These are phyloP conservation scores for Sporothrix dimorphospora DNA, from an alignment of 2,329 filamentous ascomycete genomes.

Conservation along the genomic window DNA sequence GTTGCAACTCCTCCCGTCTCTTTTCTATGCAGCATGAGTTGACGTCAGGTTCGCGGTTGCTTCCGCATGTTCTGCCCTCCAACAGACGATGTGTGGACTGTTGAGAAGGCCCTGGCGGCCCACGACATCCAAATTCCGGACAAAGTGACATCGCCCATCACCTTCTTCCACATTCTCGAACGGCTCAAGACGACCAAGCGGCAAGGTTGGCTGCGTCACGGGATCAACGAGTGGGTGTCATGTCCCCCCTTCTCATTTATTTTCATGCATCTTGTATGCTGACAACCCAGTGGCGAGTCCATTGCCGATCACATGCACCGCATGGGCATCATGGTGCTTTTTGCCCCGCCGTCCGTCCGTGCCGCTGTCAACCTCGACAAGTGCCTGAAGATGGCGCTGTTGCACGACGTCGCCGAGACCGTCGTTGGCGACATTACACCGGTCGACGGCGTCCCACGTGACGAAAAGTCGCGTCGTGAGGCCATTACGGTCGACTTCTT, in stretches of 20 bases:
- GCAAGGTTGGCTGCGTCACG: constrained; percentile 92
- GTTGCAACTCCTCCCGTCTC: neutral
- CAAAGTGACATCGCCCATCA: constrained; percentile 71
- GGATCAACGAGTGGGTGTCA: constrained; percentile 54
- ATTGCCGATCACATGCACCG: constrained; percentile 99
- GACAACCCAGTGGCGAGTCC: constrained; percentile 68
- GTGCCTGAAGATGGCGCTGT: constrained; percentile 92
- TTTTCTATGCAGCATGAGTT: neutral
- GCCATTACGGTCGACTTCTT: constrained; percentile 91
- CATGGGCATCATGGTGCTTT: constrained; percentile 95
- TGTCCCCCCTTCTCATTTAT: neutral
- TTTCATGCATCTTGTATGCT: neutral
- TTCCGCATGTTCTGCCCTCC: neutral
- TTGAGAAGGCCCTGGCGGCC: constrained; percentile 61
- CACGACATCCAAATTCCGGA: constrained; percentile 54
- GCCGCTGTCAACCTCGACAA: constrained; percentile 73
- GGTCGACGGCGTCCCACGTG: constrained; percentile 82
- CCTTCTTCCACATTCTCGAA: constrained; percentile 94
- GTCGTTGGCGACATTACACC: constrained; percentile 97
- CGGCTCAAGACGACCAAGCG: constrained; percentile 94
- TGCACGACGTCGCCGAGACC: constrained; percentile 97
- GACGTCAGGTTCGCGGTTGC: neutral
- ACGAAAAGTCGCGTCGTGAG: constrained; percentile 90
- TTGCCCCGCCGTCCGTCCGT: constrained; percentile 76
- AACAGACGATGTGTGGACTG: constrained; percentile 53